Conservation (phyloP, 768 basidiomycete genomes). For the Mycena filopes region DNA sequence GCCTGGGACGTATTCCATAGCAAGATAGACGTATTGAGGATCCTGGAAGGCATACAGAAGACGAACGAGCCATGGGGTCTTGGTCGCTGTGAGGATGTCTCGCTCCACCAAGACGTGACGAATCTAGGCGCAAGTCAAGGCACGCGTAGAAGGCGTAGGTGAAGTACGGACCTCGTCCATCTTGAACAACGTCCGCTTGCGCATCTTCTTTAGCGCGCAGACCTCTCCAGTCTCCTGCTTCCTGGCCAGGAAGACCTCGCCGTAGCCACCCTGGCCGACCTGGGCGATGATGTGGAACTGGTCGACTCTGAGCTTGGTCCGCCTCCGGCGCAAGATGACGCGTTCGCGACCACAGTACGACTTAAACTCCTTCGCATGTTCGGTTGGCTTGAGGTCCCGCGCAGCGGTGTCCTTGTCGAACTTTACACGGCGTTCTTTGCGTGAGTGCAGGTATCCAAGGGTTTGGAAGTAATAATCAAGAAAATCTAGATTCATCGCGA, state of each 20-base stretch:
- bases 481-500: constrained; percentile 69
- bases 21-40: constrained; percentile 81
- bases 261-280: constrained; percentile 98
- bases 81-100: constrained; percentile 96
- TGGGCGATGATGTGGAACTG: constrained; percentile 99
- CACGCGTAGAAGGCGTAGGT: constrained; percentile 13
- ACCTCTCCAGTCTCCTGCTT: constrained; percentile 97
- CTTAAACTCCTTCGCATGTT: constrained; percentile 84
- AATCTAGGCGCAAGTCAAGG: constrained; percentile 61
- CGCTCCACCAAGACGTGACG: constrained; percentile 98
- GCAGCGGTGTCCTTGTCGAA: constrained; percentile 86
- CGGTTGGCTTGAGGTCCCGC: constrained; percentile 65
- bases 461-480: constrained; percentile 98
- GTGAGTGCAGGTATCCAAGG: constrained; percentile 86
- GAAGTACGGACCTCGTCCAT: constrained; percentile 88
- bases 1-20: constrained; percentile 87
- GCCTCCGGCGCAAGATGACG: constrained; percentile 89
- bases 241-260: constrained; percentile 95
- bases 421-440: constrained; percentile 83
- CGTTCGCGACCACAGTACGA: constrained; percentile 96
- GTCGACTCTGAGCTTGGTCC: constrained; percentile 92
- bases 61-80: constrained; percentile 96
- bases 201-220: constrained; percentile 98
- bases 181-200: constrained; percentile 92
- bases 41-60: constrained; percentile 98